Conservation (phyloP, 495 filamentous ascomycete genomes). For the Mycothermus thermophilus region DNA sequence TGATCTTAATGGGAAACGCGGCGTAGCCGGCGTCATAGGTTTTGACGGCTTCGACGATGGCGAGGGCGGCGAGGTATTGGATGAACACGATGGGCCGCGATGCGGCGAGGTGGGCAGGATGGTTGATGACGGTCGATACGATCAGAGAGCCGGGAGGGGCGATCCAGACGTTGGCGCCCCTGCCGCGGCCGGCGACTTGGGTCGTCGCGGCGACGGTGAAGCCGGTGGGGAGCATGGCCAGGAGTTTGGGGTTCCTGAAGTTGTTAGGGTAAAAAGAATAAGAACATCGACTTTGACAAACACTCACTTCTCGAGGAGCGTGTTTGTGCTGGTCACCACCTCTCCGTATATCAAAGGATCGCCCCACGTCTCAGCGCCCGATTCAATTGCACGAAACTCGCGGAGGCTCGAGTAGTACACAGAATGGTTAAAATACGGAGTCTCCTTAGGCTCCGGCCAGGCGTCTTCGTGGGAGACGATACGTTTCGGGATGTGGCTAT, state of each 20-base stretch:
- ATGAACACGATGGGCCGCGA: constrained; percentile 83
- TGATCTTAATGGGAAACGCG: constrained; percentile 66
- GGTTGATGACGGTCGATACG: constrained; percentile 74
- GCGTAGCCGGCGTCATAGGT: constrained; percentile 58
- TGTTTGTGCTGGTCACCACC: constrained; percentile 87
- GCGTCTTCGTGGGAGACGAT: constrained; percentile 54
- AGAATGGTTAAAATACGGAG: constrained; percentile 79
- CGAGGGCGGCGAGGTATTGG: constrained; percentile 83
- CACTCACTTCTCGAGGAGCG: constrained; percentile 76
- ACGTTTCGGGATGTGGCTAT: constrained; percentile 57
- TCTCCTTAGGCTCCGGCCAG: constrained; percentile 59
- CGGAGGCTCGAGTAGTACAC: constrained; percentile 61
- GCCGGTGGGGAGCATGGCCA: constrained; percentile 63
- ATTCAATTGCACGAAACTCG: constrained; percentile 43
- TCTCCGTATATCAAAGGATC: constrained; percentile 73
- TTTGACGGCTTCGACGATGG: constrained; percentile 76
- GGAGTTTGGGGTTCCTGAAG: constrained; percentile 58
- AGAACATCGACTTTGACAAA: no score
- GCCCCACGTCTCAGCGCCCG: constrained; percentile 53
- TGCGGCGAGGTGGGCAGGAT: constrained; percentile 53
- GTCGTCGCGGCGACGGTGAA: constrained; percentile 85
- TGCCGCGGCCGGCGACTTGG: constrained; percentile 81
- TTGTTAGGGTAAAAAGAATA: not conserved
- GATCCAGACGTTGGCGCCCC: constrained; percentile 89
- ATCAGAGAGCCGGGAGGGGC: constrained; percentile 76